Conservation (phyloP, 2,329 filamentous ascomycete species). For the Colletotrichum spaethianum region DNA sequence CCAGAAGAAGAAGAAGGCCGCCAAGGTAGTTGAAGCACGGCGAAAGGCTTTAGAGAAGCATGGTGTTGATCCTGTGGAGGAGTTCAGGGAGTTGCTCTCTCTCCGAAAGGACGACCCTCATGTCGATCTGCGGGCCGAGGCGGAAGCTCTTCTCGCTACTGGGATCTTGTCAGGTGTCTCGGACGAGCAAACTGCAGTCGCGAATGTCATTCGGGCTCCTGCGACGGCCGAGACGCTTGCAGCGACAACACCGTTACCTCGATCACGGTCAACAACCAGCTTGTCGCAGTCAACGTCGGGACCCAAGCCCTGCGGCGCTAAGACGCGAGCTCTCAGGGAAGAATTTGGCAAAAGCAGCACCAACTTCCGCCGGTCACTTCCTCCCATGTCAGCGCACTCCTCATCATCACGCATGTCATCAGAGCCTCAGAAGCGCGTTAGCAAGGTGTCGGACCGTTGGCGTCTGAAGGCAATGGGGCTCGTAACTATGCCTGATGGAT, state of each 20-base stretch:
- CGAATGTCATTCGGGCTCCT: constrained; percentile 52
- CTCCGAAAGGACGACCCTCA: constrained; percentile 48
- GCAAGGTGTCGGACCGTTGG: constrained; percentile 61
- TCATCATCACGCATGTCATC: constrained; percentile 35
- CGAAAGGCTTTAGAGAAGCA: constrained; percentile 28
- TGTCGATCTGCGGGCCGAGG: constrained; percentile 48
- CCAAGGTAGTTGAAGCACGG: constrained; percentile 30
- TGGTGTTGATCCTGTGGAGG: constrained; percentile 50
- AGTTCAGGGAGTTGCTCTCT: constrained; percentile 52
- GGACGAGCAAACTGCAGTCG: constrained; percentile 54
- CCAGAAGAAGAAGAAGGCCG: constrained; percentile 53
- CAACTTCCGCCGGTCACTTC: constrained; percentile 57
- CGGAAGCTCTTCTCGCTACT: constrained; percentile 57
- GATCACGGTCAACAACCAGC: constrained; percentile 22
- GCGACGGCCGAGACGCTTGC: constrained; percentile 8
- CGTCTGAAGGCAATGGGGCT: constrained; percentile 65
- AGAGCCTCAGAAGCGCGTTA: constrained; percentile 45
- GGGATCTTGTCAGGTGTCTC: constrained; percentile 58
- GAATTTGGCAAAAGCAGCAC: constrained; percentile 48
- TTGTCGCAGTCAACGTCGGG: constrained; percentile 35
- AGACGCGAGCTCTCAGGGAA: constrained; percentile 55
- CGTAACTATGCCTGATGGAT: constrained; percentile 67
- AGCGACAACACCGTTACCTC: constrained; percentile 24
- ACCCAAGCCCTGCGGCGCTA: constrained; percentile 46
- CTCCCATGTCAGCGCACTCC: constrained; percentile 48